phyloP scores from a whole-genome alignment of 2,329 filamentous ascomycete genomes.

The Pseudonectria buxi region DNA sequence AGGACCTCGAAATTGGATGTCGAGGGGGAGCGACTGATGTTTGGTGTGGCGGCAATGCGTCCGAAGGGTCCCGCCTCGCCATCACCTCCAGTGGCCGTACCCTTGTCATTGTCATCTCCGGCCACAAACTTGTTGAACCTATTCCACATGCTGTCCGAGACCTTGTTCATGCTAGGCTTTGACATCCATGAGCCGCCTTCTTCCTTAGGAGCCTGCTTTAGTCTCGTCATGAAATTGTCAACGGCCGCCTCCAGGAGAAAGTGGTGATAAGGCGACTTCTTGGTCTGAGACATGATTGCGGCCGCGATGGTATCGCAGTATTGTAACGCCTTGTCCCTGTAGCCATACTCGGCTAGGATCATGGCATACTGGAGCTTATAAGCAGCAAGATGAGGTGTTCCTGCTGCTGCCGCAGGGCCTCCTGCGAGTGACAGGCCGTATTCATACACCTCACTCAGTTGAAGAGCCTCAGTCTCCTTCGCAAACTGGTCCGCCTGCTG shows the following conservation, averaged over 20 bases:
- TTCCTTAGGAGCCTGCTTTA: constrained; percentile 81
- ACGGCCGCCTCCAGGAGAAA: constrained; percentile 64
- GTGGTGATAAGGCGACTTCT: constrained; percentile 82
- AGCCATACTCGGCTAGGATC: constrained; percentile 75
- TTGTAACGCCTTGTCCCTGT: constrained; percentile 73
- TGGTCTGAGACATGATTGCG: constrained; percentile 73
- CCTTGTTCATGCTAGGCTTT: constrained; percentile 92
- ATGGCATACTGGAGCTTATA: constrained; percentile 91
- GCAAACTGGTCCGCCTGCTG: constrained; percentile 64
- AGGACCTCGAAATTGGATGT: constrained; percentile 68
- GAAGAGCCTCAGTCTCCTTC: constrained; percentile 75
- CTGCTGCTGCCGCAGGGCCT: constrained; percentile 41
- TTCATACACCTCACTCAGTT: constrained; percentile 95
- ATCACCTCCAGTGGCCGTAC: constrained; percentile 54
- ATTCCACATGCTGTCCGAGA: constrained; percentile 82
- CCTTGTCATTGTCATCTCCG: constrained; percentile 80
- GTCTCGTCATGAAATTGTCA: constrained; percentile 74
- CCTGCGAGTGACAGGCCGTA: constrained; percentile 72
- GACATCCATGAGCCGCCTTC: constrained; percentile 82
- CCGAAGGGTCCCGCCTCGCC: constrained; percentile 73
- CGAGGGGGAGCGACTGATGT: constrained; percentile 67
- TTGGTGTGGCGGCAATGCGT: constrained; percentile 67
- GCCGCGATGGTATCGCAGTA: constrained; percentile 82
- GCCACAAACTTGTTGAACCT: constrained; percentile 96
- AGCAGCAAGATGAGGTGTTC: constrained; percentile 73